phyloP scores from a whole-genome alignment of 2,329 filamentous ascomycete genomes.

The Didymella glomerata region DNA sequence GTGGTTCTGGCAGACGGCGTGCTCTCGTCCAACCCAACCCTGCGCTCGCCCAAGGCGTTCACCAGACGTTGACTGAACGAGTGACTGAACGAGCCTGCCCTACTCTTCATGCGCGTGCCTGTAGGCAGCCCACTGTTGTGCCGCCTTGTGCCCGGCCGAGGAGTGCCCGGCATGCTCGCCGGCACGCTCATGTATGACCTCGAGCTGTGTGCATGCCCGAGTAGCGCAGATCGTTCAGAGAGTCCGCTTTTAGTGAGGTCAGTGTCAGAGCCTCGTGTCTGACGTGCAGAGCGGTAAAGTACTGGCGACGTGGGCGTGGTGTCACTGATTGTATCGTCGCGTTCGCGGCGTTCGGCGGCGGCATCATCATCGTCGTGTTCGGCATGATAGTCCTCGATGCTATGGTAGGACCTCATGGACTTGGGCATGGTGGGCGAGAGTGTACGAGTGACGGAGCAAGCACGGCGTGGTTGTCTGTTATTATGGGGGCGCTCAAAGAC shows the following conservation, averaged over 20 bases:
- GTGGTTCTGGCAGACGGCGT: slow-evolving; percentile 71
- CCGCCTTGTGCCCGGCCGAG: slow-evolving; percentile 50
- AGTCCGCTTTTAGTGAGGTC: slow-evolving; percentile 47
- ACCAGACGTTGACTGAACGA: slow-evolving; percentile 61
- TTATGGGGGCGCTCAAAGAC: slow-evolving; percentile 18
- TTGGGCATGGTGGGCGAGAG: slow-evolving; percentile 43
- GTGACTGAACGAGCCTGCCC: slow-evolving; percentile 45
- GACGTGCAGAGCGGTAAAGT: slow-evolving; percentile 39
- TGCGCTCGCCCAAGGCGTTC: slow-evolving; percentile 62
- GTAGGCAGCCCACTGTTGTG: slow-evolving; percentile 49
- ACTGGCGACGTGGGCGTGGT: slow-evolving; percentile 48
- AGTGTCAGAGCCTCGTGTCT: slow-evolving; percentile 46
- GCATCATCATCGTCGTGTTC: slow-evolving; percentile 47
- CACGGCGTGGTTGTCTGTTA: slow-evolving; percentile 22
- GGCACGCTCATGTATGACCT: slow-evolving; percentile 57
- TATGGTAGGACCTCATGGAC: slow-evolving; percentile 48
- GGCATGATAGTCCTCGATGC: slow-evolving; percentile 46
- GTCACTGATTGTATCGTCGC: slow-evolving; percentile 44
- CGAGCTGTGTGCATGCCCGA: slow-evolving; percentile 50
- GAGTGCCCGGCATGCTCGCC: slow-evolving; percentile 52
- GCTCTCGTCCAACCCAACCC: slow-evolving; percentile 62
- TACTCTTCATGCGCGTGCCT: slow-evolving; percentile 45
- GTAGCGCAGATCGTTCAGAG: slow-evolving; percentile 59
- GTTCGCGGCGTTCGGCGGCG: slow-evolving; percentile 42
- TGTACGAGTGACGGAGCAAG: slow-evolving; percentile 16